Evolutionary conservation across 345 rosid genomes (phyloP), one percentile per base, ranked within the genome.

Genomic region (Rhodamnia argentea): DNA sequence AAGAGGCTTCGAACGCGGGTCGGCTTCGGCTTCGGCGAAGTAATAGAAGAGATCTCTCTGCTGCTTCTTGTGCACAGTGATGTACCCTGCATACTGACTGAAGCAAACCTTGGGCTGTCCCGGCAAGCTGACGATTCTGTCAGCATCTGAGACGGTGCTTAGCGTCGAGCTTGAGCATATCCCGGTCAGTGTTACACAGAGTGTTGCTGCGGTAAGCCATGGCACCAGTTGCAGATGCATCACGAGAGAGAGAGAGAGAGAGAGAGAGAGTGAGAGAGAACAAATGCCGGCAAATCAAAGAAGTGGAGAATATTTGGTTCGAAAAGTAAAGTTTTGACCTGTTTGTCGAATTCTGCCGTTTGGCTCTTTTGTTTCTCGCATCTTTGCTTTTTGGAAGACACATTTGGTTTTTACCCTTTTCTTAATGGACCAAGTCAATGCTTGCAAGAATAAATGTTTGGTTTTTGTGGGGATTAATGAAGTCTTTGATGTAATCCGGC

Each of bases 21-120:
- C 59, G 6, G 90, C 59, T 86, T 88, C 88, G 5, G 93, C 91
- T 88, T 93, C 93, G 32, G 85, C 92, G 55, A 93, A 91, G 86
- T 93, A 93, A 86, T 92, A 92, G 83, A 91, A 91, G 29, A 92
- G 89, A 82, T 88, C 89, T 87, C 89, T 90, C 47, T 75, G 82
- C 32, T 86, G 87, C 70, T 84, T 84, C 40, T 84, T 88, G 16
- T 90, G 89, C 47, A 87, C 82, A 52, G 90, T 85, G 56, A 92
- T 56, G 86, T 91, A 90, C 9, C 94, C 94, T 27, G 92, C 85
- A 84, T 84, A 89, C 11, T 91, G 94, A 60, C 85, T 85, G 89
- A 92, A 92, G 55, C 83, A 84, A 59, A 83, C 89, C 42, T 82
- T 14, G 13, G 92, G 94, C 83, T 92, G 92, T 15, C 92, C 92